Evolutionary conservation across 148 eudicot species (phyloP), one percentile per base, ranked within the genome.

Genomic region (Rhododendron mucronatum): DNA sequence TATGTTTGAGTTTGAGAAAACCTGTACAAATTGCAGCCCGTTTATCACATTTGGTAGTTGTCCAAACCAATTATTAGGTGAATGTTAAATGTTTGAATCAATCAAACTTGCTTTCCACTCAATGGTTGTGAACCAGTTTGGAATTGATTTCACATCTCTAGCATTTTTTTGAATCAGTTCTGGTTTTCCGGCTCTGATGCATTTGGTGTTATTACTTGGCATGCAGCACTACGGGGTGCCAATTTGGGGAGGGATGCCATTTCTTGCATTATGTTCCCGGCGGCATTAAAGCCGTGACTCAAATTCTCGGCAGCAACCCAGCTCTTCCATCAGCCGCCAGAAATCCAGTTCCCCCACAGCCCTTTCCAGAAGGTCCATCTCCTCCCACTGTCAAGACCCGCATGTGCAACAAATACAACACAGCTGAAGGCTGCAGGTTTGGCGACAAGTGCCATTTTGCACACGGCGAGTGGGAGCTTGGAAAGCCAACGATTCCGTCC

Each of bases 361-460:
- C 95, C 44, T 92, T 84, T 75, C 91, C 89, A 2, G 94, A 94
- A 33, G 87, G 92, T 77, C 74, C 93, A 73, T 85, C 93, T 37
- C 88, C 93, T 12, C 91, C 88, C 35, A 90, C 91, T 12, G 93
- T 94, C 81, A 96, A 95, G 88, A 85, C 89, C 73, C 92, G 92
- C 15, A 11, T 96, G 59, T 96, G 99, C 91, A 93, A 85, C 89
- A 94, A 89, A 87, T 95, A 73, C 89, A 93, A 89, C 84, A 82
- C 96, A 3, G 91, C 94, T 2, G 98, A 96, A 83, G 99, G 99
- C 9, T 96, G 99, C 86, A 91, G 86, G 75, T 96, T 89, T 80
- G 99, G 99, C 1, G 97, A 96, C 90, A 95, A 92, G 75, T 96
- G 99, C 83, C 92, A 88, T 82, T 96, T 92, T 80, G 99, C 98